Evolutionary conservation across 495 filamentous ascomycete genomes (phyloP), one percentile per base, ranked within the genome.

Genomic region (Haplographium delicatum): DNA sequence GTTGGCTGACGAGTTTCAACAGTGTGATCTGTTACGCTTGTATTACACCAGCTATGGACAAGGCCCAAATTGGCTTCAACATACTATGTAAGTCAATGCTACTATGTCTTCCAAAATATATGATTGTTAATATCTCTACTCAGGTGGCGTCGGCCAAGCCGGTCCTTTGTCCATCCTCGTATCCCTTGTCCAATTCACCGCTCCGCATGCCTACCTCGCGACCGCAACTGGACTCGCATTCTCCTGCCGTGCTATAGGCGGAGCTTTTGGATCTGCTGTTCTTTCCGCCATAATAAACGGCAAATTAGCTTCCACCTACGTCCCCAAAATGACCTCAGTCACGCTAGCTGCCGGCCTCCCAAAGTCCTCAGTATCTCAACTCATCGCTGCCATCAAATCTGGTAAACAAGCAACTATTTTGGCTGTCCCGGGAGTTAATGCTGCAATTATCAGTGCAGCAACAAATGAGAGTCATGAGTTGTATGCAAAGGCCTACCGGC

Each of bases 141-240:
- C 23, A 25, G 62, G 64, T 15, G 75, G 71, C 16, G 68, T 79
- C 43, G 74, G 75, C 4, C 72, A 76, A 45, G 35, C 20, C 27
- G 39, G 39, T 5, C 49, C 49, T 24, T 37, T 51, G 5, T 53
- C 61, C 70, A 2, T 78, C 9, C 61, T 79, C 5, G 63, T 70
- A 2, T 74, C 74, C 5, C 62, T 66, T 41, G 64, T 79, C 16
- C 75, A 79, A 57, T 76, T 77, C 57, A 76, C 72, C 2, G 68
- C 74, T 0, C 75, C 75, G 2, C 75, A 79, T 47, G 70, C 73
- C 6, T 76, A 69, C 55, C 67, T 79, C 15, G 71, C 68, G 4
- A 79, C 74, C 1, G 73, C 75, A 0, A 77, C 75, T 1, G 75
- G 75, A 3, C 65, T 79, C 0, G 73, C 69, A 10, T 78, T 77